Evolutionary conservation across 139 green algal species (phyloP), one percentile per base, ranked within the genome.

Genomic region (Picochlorum costavermella): DNA sequence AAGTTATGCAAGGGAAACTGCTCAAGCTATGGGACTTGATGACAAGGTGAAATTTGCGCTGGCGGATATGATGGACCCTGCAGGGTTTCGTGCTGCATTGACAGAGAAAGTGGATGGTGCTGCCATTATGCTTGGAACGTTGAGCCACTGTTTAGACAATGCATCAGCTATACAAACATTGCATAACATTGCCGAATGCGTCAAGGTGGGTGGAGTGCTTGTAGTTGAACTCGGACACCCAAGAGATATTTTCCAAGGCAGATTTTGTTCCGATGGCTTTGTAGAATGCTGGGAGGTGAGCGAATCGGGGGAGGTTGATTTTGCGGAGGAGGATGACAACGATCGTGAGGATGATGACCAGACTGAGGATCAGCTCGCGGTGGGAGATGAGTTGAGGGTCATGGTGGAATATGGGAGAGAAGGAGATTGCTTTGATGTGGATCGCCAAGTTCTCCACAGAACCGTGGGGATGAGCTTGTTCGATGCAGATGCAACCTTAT

Each of bases 341-440:
- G 25, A 31, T 56, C 10, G 1, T 17, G 12, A 25, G 23, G 17
- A 51, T 25, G 58, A 28, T 25, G 40, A 25, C 56, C 12, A 28
- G 12, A 51, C 9, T 28, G 40, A 51, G 12, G 8, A 28, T 29
- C n/a, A 8, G 10, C 13, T 6, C 17, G 2, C 20, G 14, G 33
- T 5, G 25, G 5, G 8, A 20, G 60, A 25, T 25, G 60, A 57
- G 14, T 23, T 30, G 33, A 55, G 50, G 10, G 70, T 76, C 48
- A 43, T 76, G 63, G 70, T 76, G 33, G 70, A 76, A 57, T 76
- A 67, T 62, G 70, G 70, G 25, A 50, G 70, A 2, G 70, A 76
- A 12, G 70, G 70, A 1, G 70, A 76, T 64, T 9, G 40, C 8
- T 76, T 76, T 68, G 64, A 76, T 51, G 5, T 50, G 25, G 55